Evolutionary conservation across 345 rosid species (phyloP), one percentile per base, ranked within the genome.

Genomic region (Excoecaria cochinchinensis): DNA sequence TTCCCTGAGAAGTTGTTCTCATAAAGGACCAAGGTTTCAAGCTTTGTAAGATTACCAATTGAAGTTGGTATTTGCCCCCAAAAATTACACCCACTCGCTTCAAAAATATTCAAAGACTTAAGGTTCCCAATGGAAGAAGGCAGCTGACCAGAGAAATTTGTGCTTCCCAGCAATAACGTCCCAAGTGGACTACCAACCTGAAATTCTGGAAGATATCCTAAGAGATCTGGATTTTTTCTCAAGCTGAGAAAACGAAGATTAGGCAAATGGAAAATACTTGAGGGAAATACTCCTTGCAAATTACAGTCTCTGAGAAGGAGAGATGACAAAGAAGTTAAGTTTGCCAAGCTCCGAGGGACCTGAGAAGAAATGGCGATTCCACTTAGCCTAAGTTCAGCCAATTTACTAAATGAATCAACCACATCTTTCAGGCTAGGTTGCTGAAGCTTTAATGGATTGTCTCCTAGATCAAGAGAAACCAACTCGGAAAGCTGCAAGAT

Each of bases 201-300:
- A 71, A 72, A 72, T 19, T 80, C 74, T 3, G 77, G 83, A 8
- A 80, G 46, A 65, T 65, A 65, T 44, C 70, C 53, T 3, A 36
- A 44, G 17, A 66, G 53, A 44, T 42, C 16, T 17, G 53, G 70
- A 17, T 66, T 66, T 6, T 0, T 0, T 6, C 16, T 1, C 16
- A 66, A 9, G 6, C 6, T 19, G 10, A 65, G 70, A 11, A 66
- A 0, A n/a, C 48, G 70, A 21, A 66, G 52, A 12, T 46, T 66
- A 21, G 70, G 53, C 4, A 66, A 21, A 3, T n/a, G 70, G 53
- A 66, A 66, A 8, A 66, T 66, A 44, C 15, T 3, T n/a, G 31
- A 0, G 24, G 70, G 70, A 67, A 67, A 67, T 14, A 46, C 70
- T n/a, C 70, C 70, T 15, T 67, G 50, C 3, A 67, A 4, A 9